Percentiles rank a stretch among this genome's conserved stretches.
Evolutionary conservation across 2,329 filamentous ascomycete genomes (phyloP).

Genomic region (Huntiella omanensis): DNA sequence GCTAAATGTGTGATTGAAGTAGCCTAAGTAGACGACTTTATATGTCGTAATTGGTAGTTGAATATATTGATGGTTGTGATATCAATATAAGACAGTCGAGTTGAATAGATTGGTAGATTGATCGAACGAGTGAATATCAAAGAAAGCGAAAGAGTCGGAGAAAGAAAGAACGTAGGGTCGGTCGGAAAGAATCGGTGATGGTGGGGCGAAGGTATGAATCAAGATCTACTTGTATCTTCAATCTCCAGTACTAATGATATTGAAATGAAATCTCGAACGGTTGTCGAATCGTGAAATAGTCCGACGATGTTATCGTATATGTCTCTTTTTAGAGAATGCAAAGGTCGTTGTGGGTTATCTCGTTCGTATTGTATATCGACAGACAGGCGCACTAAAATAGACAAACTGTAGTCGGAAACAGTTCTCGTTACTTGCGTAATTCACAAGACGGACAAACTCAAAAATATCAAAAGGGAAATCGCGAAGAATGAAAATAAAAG

Average conservation of each 20-base stretch:
- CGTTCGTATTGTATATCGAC: too few species aligned
- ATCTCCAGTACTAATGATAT: too few species aligned
- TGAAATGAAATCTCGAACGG: too few species aligned
- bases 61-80: background rate
- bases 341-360: too few species aligned
- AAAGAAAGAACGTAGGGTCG: conserved; percentile 5
- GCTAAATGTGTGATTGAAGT: background rate
- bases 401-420: too few species aligned
- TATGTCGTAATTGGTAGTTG: background rate
- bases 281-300: too few species aligned
- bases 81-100: background rate
- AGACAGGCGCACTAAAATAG: too few species aligned
- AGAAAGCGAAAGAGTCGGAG: background rate
- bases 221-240: background rate
- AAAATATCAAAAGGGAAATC: background rate
- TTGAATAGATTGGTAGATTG: background rate
- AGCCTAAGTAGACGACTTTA: background rate
- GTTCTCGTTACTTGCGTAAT: too few species aligned
- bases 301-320: too few species aligned
- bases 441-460: too few species aligned
- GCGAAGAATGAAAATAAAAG: background rate
- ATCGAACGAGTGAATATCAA: background rate
- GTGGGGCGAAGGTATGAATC: background rate
- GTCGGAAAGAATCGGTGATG: background rate
- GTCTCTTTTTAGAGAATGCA: too few species aligned